A percentile compares a stretch with the other conserved stretches of the same genome.
phyloP scores from a whole-genome alignment of 306 rosid genomes.

The Prosopis cineraria region DNA sequence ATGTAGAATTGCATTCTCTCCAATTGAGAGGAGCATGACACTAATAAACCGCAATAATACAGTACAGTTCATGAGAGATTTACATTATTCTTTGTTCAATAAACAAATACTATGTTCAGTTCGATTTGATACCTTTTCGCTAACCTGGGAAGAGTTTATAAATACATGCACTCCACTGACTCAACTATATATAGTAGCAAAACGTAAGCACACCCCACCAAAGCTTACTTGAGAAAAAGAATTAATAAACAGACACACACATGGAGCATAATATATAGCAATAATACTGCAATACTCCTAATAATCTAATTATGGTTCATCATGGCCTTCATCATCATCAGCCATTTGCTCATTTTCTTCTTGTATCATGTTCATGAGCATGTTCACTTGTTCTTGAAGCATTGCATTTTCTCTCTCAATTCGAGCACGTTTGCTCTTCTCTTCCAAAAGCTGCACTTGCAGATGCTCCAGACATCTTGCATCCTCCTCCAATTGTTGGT shows the following conservation, averaged over 20 bases:
- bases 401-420: conserved; percentile 76
- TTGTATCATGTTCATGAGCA: conserved; percentile 91
- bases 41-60: not conserved
- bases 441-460: conserved; percentile 82
- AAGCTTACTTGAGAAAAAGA: conserved; percentile 36
- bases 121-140: conserved; percentile 2
- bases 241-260: conserved; percentile 32
- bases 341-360: conserved; percentile 63
- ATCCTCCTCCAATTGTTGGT: conserved; percentile 86
- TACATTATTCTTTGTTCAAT: conserved; percentile 30
- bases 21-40: not conserved
- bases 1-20: not conserved
- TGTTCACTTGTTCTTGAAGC: conserved; percentile 79
- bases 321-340: conserved; percentile 53
- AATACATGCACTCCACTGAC: conserved; percentile 30
- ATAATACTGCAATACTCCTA: not conserved
- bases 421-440: conserved; percentile 67
- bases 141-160: not conserved
- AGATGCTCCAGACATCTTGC: conserved; percentile 71
- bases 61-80: not conserved
- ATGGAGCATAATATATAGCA: not conserved
- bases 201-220: conserved; percentile 23
- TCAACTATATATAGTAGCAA: conserved; percentile 18
- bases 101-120: conserved; percentile 33
- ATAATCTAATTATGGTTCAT: conserved; percentile 43